Conservation (phyloP, 2,329 filamentous ascomycete species). For the Elsinoe fawcettii region DNA sequence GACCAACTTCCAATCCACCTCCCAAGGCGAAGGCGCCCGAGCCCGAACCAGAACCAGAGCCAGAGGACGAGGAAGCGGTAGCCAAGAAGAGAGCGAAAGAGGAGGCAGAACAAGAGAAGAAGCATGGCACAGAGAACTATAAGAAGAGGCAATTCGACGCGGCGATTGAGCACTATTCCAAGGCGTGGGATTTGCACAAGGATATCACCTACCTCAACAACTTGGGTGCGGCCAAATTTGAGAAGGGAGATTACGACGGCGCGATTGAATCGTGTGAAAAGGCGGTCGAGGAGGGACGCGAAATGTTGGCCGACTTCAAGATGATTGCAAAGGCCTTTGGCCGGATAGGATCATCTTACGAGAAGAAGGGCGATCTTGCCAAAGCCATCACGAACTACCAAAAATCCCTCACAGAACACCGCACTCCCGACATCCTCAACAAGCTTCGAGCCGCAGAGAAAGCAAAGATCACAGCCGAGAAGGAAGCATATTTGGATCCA, state of each 20-base stretch:
- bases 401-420: slow-evolving; percentile 90
- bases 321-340: slow-evolving; percentile 95
- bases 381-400: slow-evolving; percentile 85
- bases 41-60: slow-evolving; percentile 57
- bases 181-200: slow-evolving; percentile 90
- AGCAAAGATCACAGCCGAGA: slow-evolving; percentile 67
- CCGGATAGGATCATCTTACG: slow-evolving; percentile 86
- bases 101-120: slow-evolving; percentile 90
- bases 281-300: slow-evolving; percentile 82
- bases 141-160: slow-evolving; percentile 97
- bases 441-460: slow-evolving; percentile 92
- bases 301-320: slow-evolving; percentile 94
- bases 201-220: slow-evolving; percentile 98
- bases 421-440: slow-evolving; percentile 83
- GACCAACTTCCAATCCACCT: slow-evolving; percentile 37
- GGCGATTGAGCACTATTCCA: slow-evolving; percentile 87
- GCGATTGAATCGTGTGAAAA: slow-evolving; percentile 80
- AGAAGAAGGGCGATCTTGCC: slow-evolving; percentile 73
- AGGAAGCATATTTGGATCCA: slow-evolving; percentile 76
- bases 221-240: slow-evolving; percentile 84
- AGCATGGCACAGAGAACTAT: slow-evolving; percentile 85
- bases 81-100: slow-evolving; percentile 87
- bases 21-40: slow-evolving; percentile 52
- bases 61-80: slow-evolving; percentile 71
- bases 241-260: slow-evolving; percentile 89